phyloP scores from a whole-genome alignment of 2,329 filamentous ascomycete genomes.

The Amauroascus verrucosus region DNA sequence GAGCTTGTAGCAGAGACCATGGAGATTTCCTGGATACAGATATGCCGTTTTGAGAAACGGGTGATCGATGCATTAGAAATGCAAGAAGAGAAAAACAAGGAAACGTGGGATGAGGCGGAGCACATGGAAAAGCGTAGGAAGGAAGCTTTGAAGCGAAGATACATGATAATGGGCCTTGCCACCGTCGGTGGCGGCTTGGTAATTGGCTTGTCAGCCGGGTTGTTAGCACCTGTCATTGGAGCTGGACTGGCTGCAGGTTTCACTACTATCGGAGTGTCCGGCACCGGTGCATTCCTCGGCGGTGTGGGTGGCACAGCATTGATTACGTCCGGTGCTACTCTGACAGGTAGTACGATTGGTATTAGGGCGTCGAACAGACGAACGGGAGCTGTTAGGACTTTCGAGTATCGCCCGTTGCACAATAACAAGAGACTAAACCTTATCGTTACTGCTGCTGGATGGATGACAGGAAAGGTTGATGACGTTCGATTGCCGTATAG shows the following conservation, averaged over 20 bases:
- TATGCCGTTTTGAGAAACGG: slow-evolving; percentile 92
- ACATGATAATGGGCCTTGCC: slow-evolving; percentile 92
- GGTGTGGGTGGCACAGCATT: slow-evolving; percentile 87
- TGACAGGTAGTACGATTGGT: slow-evolving; percentile 79
- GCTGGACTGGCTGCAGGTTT: slow-evolving; percentile 89
- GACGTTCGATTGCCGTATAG: slow-evolving; percentile 92
- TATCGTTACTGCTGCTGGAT: slow-evolving; percentile 88
- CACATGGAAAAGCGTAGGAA: slow-evolving; percentile 83
- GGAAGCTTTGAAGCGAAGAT: slow-evolving; percentile 66
- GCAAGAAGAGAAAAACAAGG: slow-evolving; percentile 87
- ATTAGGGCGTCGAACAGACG: slow-evolving; percentile 74
- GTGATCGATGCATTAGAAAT: slow-evolving; percentile 95
- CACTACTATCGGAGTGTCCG: slow-evolving; percentile 84
- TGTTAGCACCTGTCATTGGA: slow-evolving; percentile 87
- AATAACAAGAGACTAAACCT: slow-evolving; percentile 97
- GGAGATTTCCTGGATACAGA: slow-evolving; percentile 79
- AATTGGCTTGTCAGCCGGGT: slow-evolving; percentile 85
- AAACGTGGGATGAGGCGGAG: slow-evolving; percentile 96
- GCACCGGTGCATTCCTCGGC: slow-evolving; percentile 78
- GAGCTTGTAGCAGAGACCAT: slow-evolving; percentile 74
- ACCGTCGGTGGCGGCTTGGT: slow-evolving; percentile 92
- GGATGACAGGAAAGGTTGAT: slow-evolving; percentile 97
- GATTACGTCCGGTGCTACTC: slow-evolving; percentile 79
- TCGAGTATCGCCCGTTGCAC: slow-evolving; percentile 90
- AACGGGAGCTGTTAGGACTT: slow-evolving; percentile 87